phyloP scores from a whole-genome alignment of 139 green algal genomes.

The Tetraselmis chui region DNA sequence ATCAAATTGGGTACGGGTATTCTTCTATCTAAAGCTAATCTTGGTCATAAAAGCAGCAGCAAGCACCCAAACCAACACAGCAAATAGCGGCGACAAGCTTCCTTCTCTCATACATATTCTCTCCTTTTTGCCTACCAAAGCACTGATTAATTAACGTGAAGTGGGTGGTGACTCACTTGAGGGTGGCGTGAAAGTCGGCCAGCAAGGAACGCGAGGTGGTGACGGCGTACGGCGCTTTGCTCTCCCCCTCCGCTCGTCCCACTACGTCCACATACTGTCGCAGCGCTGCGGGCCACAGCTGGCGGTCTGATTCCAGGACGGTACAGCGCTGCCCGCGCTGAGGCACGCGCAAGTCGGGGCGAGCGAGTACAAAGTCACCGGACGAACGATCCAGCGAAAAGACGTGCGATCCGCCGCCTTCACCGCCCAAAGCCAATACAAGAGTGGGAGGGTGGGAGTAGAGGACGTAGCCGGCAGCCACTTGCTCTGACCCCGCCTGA shows the following conservation, averaged over 20 bases:
- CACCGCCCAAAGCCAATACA: neutral
- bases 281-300: neutral
- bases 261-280: neutral
- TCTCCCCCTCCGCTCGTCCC: neutral
- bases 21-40: too few species aligned
- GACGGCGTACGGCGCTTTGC: neutral
- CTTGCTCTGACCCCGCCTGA: neutral
- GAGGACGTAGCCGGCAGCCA: slow-evolving; percentile 1
- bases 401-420: neutral
- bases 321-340: neutral
- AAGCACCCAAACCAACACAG: too few species aligned
- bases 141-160: too few species aligned
- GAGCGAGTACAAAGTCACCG: neutral
- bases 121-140: too few species aligned
- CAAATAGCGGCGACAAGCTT: too few species aligned
- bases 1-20: too few species aligned
- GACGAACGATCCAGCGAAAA: neutral
- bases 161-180: neutral
- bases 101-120: too few species aligned
- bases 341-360: neutral
- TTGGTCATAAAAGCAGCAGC: too few species aligned
- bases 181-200: neutral
- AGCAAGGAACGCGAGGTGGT: neutral
- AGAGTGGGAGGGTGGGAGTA: neutral
- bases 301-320: neutral